phyloP scores from a whole-genome alignment of 345 rosid species.

The Raphanus sativus region DNA sequence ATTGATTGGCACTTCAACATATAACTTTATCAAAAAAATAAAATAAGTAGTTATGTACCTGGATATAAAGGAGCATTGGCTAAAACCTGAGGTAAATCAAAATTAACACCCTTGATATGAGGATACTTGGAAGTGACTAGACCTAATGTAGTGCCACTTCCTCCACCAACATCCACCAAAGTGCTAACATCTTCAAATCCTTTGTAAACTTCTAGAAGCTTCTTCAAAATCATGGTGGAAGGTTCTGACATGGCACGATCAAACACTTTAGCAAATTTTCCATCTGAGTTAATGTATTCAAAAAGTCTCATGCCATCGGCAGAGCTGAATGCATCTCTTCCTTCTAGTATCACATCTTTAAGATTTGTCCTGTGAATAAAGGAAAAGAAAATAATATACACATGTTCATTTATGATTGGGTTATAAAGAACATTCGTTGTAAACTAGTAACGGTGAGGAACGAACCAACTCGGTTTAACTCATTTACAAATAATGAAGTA shows the following conservation, averaged over 20 bases:
- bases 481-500: background rate
- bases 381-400: background rate
- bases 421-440: background rate
- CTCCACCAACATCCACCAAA: constrained; percentile 70
- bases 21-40: background rate
- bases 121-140: constrained; percentile 54
- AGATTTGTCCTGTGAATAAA: constrained; percentile 36
- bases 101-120: constrained; percentile 49
- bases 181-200: constrained; percentile 52
- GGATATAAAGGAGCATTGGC: constrained; percentile 35
- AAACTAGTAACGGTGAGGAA: background rate
- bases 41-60: background rate
- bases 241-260: constrained; percentile 49
- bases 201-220: constrained; percentile 47
- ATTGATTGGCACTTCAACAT: background rate
- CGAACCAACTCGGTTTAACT: background rate
- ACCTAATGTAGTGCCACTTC: constrained; percentile 46
- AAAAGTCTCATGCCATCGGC: constrained; percentile 54
- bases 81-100: constrained; percentile 39
- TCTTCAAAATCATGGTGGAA: constrained; percentile 44
- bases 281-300: constrained; percentile 44
- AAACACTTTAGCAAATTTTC: constrained; percentile 47
- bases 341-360: constrained; percentile 52
- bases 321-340: constrained; percentile 55
- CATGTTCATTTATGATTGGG: background rate